Conservation (phyloP, 495 filamentous ascomycete species). For the Xylaria telfairii region DNA sequence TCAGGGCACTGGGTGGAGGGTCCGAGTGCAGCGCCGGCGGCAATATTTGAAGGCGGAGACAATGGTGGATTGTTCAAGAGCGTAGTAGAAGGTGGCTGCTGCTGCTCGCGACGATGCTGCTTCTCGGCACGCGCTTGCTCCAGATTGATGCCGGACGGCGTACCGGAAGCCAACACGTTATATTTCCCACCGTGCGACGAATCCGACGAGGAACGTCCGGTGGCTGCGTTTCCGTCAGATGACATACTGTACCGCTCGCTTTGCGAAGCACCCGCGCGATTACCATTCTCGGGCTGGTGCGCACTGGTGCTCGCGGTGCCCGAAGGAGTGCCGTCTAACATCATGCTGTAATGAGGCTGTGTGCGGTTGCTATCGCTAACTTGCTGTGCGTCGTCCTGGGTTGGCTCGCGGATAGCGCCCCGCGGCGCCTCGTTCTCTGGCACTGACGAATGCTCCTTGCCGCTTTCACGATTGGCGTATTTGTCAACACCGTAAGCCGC, state of each 20-base stretch:
- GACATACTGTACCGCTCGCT: not conserved
- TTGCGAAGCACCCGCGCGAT: not conserved
- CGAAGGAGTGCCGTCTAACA: conserved; percentile 34
- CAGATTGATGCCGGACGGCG: conserved; percentile 38
- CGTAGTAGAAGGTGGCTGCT: not conserved
- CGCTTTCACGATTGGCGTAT: not conserved
- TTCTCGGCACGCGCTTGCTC: conserved; percentile 10
- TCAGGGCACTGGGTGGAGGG: not conserved
- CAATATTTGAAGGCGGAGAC: not conserved
- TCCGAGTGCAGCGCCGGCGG: no score
- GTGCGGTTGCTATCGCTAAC: not conserved
- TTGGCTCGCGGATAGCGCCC: not conserved
- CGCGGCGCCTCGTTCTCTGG: not conserved
- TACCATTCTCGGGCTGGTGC: conserved; percentile 1
- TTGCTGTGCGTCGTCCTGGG: not conserved
- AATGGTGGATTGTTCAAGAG: not conserved
- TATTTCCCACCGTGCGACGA: conserved; percentile 35
- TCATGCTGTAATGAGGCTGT: conserved; percentile 28
- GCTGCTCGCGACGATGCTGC: not conserved
- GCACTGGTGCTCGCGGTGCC: conserved; percentile 24
- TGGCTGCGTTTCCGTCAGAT: not conserved
- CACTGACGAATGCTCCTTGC: not conserved
- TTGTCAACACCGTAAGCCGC: not conserved
- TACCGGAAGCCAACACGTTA: conserved; percentile 40
- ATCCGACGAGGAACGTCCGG: conserved; percentile 26